phyloP scores from a whole-genome alignment of 768 basidiomycete genomes.

The Auriscalpium orientale region DNA sequence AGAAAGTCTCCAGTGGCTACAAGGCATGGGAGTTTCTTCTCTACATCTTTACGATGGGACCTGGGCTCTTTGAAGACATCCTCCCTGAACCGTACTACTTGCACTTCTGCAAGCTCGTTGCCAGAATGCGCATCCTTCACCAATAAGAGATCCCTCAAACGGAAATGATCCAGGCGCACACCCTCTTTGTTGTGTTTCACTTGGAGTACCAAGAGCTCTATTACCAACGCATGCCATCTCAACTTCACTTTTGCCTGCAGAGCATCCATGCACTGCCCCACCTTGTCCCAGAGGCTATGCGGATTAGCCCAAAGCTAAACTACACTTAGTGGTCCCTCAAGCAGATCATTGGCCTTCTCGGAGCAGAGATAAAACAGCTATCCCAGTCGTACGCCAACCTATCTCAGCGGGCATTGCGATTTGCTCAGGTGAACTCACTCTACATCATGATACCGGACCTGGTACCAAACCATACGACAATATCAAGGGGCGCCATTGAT shows the following conservation, averaged over 20 bases:
- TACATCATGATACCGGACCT: too few relatives aligned
- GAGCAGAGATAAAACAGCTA: too few relatives aligned
- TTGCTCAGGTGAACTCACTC: too few relatives aligned
- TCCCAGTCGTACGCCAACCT: too few relatives aligned
- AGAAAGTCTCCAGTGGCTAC: constrained; percentile 29
- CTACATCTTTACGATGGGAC: constrained; percentile 18
- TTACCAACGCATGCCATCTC: constrained; percentile 19
- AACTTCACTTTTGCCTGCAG: constrained; percentile 28
- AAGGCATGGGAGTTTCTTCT: constrained; percentile 20
- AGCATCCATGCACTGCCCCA: constrained; percentile 27
- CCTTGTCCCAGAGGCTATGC: constrained; percentile 16
- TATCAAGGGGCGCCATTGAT: too few relatives aligned
- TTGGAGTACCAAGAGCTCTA: constrained; percentile 30
- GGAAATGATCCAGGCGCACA: constrained; percentile 18
- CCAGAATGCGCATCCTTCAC: constrained; percentile 15
- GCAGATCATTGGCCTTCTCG: too few relatives aligned
- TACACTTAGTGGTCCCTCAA: too few relatives aligned
- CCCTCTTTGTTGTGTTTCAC: constrained; percentile 10
- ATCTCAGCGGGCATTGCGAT: too few relatives aligned
- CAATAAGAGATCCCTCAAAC: constrained; percentile 6
- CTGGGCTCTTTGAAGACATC: constrained; percentile 19
- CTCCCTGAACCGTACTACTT: constrained; percentile 18
- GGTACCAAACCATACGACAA: too few relatives aligned
- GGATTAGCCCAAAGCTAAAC: constrained; percentile 23
- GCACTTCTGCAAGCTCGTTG: constrained; percentile 22